A percentile compares a stretch with the other conserved stretches of the same genome.
These are phyloP conservation scores for Ascochyta viciae-villosae DNA, from an alignment of 2,329 filamentous ascomycete genomes.

Conservation along the genomic window DNA sequence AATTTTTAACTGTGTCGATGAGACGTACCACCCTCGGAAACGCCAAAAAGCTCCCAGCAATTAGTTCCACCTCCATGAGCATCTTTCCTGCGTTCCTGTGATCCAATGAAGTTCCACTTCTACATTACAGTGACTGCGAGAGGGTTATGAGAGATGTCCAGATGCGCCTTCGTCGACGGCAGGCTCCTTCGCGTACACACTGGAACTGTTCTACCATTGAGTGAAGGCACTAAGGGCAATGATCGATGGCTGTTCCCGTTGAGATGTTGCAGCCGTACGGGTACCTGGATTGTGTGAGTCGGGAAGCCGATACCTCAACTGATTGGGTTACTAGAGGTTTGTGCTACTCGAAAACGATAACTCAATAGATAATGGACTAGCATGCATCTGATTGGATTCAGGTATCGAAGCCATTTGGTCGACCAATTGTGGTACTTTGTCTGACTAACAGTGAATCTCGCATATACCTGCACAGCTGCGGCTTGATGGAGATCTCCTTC, in stretches of 20 bases:
- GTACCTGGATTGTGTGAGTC: neutral
- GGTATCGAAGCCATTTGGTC: neutral
- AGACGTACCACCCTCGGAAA: too few species aligned
- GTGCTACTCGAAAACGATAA: neutral
- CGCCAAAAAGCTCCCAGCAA: too few species aligned
- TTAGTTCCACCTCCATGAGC: too few species aligned
- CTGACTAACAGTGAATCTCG: too few species aligned
- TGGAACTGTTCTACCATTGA: neutral
- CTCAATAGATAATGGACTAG: neutral
- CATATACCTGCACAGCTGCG: neutral
- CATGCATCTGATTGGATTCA: neutral
- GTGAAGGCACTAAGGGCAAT: neutral
- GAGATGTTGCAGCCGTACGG: slow-evolving; percentile 2
- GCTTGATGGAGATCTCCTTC: neutral
- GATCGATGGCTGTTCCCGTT: neutral
- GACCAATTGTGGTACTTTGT: neutral
- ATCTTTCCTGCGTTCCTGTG: too few species aligned
- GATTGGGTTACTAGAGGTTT: neutral
- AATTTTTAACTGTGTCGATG: too few species aligned
- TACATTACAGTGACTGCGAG: neutral
- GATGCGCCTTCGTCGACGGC: neutral
- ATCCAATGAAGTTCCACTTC: too few species aligned
- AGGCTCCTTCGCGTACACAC: neutral
- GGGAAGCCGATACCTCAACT: neutral
- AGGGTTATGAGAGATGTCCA: neutral